Percentiles rank a stretch among this genome's conserved stretches.
phyloP scores from a whole-genome alignment of 2,329 filamentous ascomycete species.

The Colletotrichum eleusines region DNA sequence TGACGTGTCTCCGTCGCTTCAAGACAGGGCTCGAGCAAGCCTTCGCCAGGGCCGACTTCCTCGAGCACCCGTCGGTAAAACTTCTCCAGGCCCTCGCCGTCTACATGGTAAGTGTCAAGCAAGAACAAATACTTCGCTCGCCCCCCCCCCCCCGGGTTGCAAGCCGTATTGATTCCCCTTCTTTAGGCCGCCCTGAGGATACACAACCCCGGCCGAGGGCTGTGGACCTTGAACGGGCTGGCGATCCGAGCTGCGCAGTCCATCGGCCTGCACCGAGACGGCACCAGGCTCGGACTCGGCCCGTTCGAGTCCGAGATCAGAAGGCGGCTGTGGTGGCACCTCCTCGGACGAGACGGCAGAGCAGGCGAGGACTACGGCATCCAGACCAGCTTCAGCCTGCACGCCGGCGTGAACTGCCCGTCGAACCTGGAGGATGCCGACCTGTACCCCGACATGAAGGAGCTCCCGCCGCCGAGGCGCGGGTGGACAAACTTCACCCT shows the following conservation, averaged over 20 bases:
- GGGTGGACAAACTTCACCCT: conserved; percentile 71
- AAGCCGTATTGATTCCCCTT: conserved; percentile 26
- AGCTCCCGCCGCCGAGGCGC: conserved; percentile 59
- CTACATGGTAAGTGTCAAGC: conserved; percentile 51
- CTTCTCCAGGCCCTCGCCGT: conserved; percentile 53
- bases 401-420: conserved; percentile 65
- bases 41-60: conserved; percentile 54
- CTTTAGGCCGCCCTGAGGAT: conserved; percentile 49
- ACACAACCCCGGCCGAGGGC: conserved; percentile 50
- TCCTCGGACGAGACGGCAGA: conserved; percentile 64
- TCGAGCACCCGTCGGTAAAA: conserved; percentile 54
- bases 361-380: conserved; percentile 69
- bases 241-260: conserved; percentile 61
- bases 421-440: conserved; percentile 68
- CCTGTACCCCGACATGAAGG: conserved; percentile 60
- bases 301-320: conserved; percentile 66
- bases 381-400: conserved; percentile 43
- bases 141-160: not conserved
- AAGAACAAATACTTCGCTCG: not conserved
- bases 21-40: conserved; percentile 53
- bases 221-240: conserved; percentile 58
- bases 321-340: conserved; percentile 67
- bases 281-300: conserved; percentile 47
- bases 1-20: conserved; percentile 46
- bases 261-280: conserved; percentile 65